Evolutionary conservation across 345 rosid species (phyloP), one percentile per base, ranked within the genome.

Genomic region (Aethionema arabicum): DNA sequence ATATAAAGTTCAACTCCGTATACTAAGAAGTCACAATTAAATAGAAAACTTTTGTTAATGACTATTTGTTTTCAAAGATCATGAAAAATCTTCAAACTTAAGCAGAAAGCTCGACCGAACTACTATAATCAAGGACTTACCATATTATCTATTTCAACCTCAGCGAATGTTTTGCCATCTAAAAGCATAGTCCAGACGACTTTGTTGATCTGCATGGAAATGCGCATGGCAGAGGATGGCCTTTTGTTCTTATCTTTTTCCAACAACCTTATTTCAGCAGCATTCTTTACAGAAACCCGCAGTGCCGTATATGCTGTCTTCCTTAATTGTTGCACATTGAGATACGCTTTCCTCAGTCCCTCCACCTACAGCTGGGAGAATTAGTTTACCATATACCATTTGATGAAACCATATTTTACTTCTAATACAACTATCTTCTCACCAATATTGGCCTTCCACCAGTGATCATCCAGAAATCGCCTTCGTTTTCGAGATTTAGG

Each of bases 71-170:
- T 7, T 3, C 8, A 12, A 41, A 41, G 1, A 53, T 41, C 49
- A 1, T 40, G 36, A 27, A 16, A 16, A 46, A 16, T 7, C 11
- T 8, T 16, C 4, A 7, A 9, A 15, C 7, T 44, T 46, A 46
- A 44, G 44, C 8, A 59, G 12, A 9, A 59, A 15, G 42, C 11
- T 60, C 16, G 3, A 46, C 43, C 35, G 37, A n/a, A 41, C 7
- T 43, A 52, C 8, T 11, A 36, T 13, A 30, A 2, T 21, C 12
- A 32, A 14, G 10, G 16, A 57, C 89, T 80, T 65, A 93, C 99
- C 99, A 93, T 82, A 76, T 93, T 95, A 77, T 90, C 89, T 72
- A 93, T 93, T 80, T 93, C 97, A 61, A 96, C 91, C 80, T 93
- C 99, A 12, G 99, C 90, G 72, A 93, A 87, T 50, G 97, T 67